Evolutionary conservation across 805 yeast species (phyloP).

Genomic region (Candida suzukii): DNA sequence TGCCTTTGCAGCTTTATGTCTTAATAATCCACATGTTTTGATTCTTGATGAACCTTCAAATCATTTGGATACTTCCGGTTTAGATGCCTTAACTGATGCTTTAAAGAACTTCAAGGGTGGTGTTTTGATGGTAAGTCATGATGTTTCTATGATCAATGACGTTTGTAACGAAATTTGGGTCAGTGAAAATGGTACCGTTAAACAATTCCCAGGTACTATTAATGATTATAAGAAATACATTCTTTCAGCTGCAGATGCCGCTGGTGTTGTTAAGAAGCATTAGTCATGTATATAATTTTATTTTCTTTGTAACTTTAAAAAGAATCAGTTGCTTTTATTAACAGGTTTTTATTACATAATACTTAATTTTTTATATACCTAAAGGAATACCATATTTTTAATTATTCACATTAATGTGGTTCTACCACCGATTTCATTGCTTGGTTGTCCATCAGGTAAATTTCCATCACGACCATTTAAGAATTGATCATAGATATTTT

Average conservation of each 20-base stretch:
- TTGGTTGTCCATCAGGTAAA: slow-evolving; percentile 79
- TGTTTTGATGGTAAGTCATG: slow-evolving; percentile 96
- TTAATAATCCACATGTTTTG: slow-evolving; percentile 83
- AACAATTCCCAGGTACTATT: slow-evolving; percentile 73
- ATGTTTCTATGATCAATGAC: slow-evolving; percentile 79
- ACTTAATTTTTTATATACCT: not conserved
- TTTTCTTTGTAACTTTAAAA: not conserved
- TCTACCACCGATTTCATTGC: slow-evolving; percentile 79
- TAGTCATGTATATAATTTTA: slow-evolving; percentile 18
- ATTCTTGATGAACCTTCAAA: slow-evolving; percentile 97
- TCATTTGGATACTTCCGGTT: slow-evolving; percentile 96
- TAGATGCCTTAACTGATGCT: slow-evolving; percentile 92
- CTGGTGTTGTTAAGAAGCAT: slow-evolving; percentile 91
- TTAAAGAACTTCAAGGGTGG: slow-evolving; percentile 88
- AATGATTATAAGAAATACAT: slow-evolving; percentile 87
- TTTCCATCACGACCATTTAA: slow-evolving; percentile 69
- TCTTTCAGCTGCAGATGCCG: slow-evolving; percentile 63
- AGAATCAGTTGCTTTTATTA: no score
- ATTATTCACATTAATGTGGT: slow-evolving; percentile 61
- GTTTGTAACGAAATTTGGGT: slow-evolving; percentile 97
- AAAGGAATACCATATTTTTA: not conserved
- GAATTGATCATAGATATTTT: slow-evolving; percentile 62
- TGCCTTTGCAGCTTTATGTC: slow-evolving; percentile 92
- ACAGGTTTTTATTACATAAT: no score
- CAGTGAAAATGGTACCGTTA: slow-evolving; percentile 78